Percentiles rank a stretch among this genome's conserved stretches.
Evolutionary conservation across 768 basidiomycete genomes (phyloP).

Genomic region (Leucosporidium creatinivorum): DNA sequence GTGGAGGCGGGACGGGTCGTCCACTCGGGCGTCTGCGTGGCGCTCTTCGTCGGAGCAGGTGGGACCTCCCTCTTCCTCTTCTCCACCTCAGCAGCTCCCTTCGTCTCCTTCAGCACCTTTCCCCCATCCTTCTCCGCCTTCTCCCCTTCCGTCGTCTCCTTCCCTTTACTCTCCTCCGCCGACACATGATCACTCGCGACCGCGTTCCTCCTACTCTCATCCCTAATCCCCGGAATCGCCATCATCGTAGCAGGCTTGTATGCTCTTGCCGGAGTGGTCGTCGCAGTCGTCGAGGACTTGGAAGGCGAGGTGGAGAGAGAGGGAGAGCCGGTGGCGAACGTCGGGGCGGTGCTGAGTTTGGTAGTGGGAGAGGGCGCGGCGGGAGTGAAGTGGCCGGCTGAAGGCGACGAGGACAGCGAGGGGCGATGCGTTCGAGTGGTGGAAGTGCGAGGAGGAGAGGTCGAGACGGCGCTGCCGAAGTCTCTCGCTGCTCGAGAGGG

Average conservation of each 20-base stretch:
- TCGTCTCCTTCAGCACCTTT: too few species aligned
- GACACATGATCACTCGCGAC: slow-evolving; percentile 60
- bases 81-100: neutral
- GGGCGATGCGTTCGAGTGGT: slow-evolving; percentile 39
- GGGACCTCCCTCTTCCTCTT: neutral
- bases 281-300: slow-evolving; percentile 55
- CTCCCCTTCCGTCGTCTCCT: too few species aligned
- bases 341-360: slow-evolving; percentile 78
- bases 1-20: neutral
- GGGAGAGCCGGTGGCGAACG: slow-evolving; percentile 80
- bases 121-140: neutral
- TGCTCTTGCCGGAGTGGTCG: slow-evolving; percentile 68
- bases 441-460: too few species aligned
- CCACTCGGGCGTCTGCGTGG: neutral
- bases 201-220: slow-evolving; percentile 1
- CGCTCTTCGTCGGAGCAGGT: neutral
- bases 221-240: slow-evolving; percentile 1
- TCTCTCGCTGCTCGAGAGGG: neutral
- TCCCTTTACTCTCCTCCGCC: slow-evolving; percentile 36
- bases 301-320: slow-evolving; percentile 50
- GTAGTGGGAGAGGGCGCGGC: slow-evolving; percentile 61
- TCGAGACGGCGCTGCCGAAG: too few species aligned
- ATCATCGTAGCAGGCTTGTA: slow-evolving; percentile 18
- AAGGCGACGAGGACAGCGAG: slow-evolving; percentile 60
- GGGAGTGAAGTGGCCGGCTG: slow-evolving; percentile 55